Evolutionary conservation across 2,329 filamentous ascomycete species (phyloP), one percentile per base, ranked within the genome.

Genomic region (Alternaria sp.): DNA sequence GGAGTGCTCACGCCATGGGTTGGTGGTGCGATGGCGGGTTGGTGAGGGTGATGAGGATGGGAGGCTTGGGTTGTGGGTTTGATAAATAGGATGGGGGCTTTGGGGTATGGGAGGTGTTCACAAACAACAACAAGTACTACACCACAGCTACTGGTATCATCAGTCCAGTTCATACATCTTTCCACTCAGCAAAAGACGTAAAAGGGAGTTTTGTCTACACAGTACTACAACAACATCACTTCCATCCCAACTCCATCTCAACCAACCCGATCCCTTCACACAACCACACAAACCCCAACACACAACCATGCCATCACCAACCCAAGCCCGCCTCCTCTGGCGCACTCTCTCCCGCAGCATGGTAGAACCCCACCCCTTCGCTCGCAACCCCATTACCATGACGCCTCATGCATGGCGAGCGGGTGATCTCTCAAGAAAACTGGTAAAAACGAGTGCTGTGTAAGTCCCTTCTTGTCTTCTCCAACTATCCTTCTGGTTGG

Each of bases 281-380:
- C 32, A 36, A 9, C 32, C 32, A 40, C 15, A 40, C 13, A 40
- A 15, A 3, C 30, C 30, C 13, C 30, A 32, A 32, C 32, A n/a
- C 40, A 64, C 47, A 46, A 62, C 60, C 56, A 78, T 79, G 76
- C 74, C 76, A 45, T 76, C 74, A 17, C 54, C 74, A 65, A 77
- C 74, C 26, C 72, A 71, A 62, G 67, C 68, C 56, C 73, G 75
- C 63, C 50, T 66, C 59, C 74, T 79, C 67, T 69, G 78, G 67
- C 74, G 76, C 67, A 69, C 66, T 56, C 71, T 75, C 19, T 62
- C 77, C 23, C 71, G 71, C 62, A 69, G 74, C 64, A 74, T 79
- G 66, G 71, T 74, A 4, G 78, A 80, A 54, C 73, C 77, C 2
- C 78, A 80, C 65, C 78, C 78, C 6, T 76, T 76, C 59, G 72